Conservation (phyloP, 2,329 filamentous ascomycete species). For the Drechmeria coniospora region DNA sequence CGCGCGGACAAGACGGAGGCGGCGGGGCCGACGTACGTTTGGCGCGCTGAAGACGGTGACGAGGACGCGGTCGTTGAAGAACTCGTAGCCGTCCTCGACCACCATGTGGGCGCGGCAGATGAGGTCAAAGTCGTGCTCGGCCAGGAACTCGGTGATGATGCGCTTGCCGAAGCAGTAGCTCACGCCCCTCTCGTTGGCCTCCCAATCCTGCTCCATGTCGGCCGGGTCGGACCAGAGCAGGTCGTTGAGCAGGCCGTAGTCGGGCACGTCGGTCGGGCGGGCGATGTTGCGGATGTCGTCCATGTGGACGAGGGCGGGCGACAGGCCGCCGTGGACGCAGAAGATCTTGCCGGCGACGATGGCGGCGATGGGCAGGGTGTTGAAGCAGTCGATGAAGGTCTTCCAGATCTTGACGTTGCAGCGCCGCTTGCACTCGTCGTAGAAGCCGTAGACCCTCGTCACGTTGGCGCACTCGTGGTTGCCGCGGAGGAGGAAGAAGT, state of each 20-base stretch:
- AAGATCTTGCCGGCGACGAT: conserved; percentile 97
- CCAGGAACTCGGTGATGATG: conserved; percentile 91
- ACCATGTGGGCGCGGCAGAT: conserved; percentile 98
- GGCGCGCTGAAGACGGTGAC: conserved; percentile 97
- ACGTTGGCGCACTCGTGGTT: conserved; percentile 97
- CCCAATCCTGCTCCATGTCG: conserved; percentile 97
- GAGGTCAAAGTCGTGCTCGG: conserved; percentile 89
- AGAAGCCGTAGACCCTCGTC: conserved; percentile 90
- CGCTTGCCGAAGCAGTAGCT: conserved; percentile 98
- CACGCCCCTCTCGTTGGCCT: conserved; percentile 89
- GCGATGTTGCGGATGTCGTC: conserved; percentile 95
- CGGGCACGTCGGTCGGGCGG: conserved; percentile 88
- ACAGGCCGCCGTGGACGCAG: conserved; percentile 89
- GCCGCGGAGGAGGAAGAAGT: conserved; percentile 87
- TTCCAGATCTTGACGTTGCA: conserved; percentile 98
- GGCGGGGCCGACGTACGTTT: conserved; percentile 50
- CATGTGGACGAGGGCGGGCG: conserved; percentile 87
- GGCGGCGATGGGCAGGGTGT: conserved; percentile 85
- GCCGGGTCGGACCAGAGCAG: conserved; percentile 94
- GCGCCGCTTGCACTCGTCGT: conserved; percentile 92
- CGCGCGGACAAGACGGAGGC: neutral
- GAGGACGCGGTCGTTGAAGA: conserved; percentile 87
- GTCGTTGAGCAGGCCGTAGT: conserved; percentile 91
- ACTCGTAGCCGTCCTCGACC: conserved; percentile 97
- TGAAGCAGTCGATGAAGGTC: conserved; percentile 93